Percentiles rank a stretch among this genome's conserved stretches.
These are phyloP conservation scores for Trypanosoma platydactyli DNA, from an alignment of 208 protist genomes.

Conservation along the genomic window DNA sequence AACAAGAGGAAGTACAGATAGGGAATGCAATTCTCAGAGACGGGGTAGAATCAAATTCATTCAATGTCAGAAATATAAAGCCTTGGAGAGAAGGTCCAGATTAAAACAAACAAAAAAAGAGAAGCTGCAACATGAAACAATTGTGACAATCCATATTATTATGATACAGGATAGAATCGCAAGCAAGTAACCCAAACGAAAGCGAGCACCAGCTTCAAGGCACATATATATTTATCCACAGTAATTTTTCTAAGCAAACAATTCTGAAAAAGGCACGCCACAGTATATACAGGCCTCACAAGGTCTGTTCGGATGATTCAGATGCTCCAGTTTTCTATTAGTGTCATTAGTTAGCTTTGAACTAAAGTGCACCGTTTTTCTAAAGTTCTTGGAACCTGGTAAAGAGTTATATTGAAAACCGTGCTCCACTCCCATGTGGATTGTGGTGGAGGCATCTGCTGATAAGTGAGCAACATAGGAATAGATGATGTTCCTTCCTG, in stretches of 20 bases:
- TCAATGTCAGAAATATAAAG: too few species aligned
- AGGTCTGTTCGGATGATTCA: conserved; percentile 61
- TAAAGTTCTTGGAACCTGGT: conserved; percentile 70
- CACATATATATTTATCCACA: conserved; percentile 1
- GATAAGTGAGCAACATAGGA: conserved; percentile 73
- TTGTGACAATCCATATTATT: too few species aligned
- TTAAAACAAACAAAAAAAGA: conserved; percentile 10
- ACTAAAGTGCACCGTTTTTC: conserved; percentile 72
- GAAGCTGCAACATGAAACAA: not conserved
- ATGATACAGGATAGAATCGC: too few species aligned
- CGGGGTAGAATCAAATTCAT: too few species aligned
- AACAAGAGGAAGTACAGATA: too few species aligned
- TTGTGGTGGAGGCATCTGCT: conserved; percentile 46
- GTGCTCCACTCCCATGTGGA: conserved; percentile 76
- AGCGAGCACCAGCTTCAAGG: too few species aligned
- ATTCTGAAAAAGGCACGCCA: conserved; percentile 42
- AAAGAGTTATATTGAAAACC: conserved; percentile 89
- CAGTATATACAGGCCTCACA: conserved; percentile 75
- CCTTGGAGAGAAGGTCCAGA: too few species aligned
- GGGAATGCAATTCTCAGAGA: too few species aligned
- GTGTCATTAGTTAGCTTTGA: conserved; percentile 49
- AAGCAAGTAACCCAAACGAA: too few species aligned
- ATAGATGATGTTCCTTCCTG: conserved; percentile 71
- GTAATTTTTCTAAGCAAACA: conserved; percentile 43
- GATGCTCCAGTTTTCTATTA: conserved; percentile 40